These are phyloP conservation scores for Hygrophoropsis aurantiaca DNA, from an alignment of 768 basidiomycete species.

Conservation along the genomic window DNA sequence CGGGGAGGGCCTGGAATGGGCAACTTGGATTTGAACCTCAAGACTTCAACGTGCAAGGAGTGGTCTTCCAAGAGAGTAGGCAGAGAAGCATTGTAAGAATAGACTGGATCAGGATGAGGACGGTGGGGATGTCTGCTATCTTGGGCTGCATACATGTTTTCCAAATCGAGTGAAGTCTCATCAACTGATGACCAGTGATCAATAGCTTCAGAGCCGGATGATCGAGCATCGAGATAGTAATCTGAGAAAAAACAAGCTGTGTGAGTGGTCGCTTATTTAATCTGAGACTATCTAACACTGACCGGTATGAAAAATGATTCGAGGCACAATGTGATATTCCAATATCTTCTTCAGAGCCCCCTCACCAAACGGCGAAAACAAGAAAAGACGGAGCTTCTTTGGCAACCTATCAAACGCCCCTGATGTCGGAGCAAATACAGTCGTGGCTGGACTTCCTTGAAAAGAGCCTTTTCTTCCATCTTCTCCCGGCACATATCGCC, in stretches of 20 bases:
- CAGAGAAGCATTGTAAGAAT: conserved; percentile 34
- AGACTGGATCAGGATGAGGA: conserved; percentile 27
- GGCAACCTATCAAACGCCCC: conserved; percentile 49
- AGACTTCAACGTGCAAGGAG: conserved; percentile 45
- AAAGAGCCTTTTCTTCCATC: conserved; percentile 38
- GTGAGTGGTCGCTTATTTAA: too few species aligned
- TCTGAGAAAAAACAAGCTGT: conserved; percentile 4
- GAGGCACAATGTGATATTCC: conserved; percentile 56
- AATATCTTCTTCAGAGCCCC: conserved; percentile 51
- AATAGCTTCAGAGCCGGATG: conserved; percentile 1
- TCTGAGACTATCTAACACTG: conserved; percentile 12
- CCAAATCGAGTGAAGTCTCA: too few species aligned
- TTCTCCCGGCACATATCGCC: conserved; percentile 40
- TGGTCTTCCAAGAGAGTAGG: conserved; percentile 45
- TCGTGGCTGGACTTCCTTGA: conserved; percentile 47
- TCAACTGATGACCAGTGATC: neutral
- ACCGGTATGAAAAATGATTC: conserved; percentile 51
- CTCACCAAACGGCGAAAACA: conserved; percentile 62
- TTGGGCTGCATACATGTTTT: neutral
- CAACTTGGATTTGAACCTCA: conserved; percentile 42
- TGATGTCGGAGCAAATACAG: conserved; percentile 56
- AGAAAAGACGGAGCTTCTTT: conserved; percentile 46
- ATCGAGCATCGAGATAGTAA: conserved; percentile 9
- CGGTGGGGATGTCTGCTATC: neutral
- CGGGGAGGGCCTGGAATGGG: conserved; percentile 37